These are phyloP conservation scores for Limtongia smithiae DNA, from an alignment of 805 yeast species.

Conservation along the genomic window DNA sequence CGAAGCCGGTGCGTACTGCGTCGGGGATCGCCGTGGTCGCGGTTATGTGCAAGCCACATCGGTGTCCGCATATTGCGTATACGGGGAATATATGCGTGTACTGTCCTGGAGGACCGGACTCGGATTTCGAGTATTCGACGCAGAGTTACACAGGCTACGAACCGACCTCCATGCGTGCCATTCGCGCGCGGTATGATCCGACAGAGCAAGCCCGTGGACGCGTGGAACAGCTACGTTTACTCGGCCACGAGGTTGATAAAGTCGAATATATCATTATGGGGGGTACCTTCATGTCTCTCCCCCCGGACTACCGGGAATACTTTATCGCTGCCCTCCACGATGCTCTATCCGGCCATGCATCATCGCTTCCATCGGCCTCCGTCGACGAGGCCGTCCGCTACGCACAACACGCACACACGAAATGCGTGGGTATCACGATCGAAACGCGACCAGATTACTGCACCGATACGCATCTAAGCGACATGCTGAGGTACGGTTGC, in stretches of 20 bases:
- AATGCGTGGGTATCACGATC: constrained; percentile 97
- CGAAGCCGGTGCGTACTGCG: constrained; percentile 98
- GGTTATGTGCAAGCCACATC: constrained; percentile 98
- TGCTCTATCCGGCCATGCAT: constrained; percentile 87
- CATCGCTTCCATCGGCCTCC: constrained; percentile 25
- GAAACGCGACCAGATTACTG: constrained; percentile 99
- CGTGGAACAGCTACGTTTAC: constrained; percentile 87
- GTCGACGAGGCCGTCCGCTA: constrained; percentile 85
- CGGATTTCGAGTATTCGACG: constrained; percentile 95
- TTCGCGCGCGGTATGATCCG: constrained; percentile 96
- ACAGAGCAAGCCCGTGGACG: constrained; percentile 98
- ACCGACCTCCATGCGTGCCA: constrained; percentile 99
- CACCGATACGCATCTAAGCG: constrained; percentile 90
- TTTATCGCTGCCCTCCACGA: constrained; percentile 89
- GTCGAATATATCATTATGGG: constrained; percentile 99
- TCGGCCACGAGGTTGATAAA: constrained; percentile 95
- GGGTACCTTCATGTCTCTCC: constrained; percentile 96
- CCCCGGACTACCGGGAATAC: constrained; percentile 81
- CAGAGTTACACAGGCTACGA: constrained; percentile 98
- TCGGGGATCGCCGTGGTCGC: constrained; percentile 99
- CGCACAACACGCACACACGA: constrained; percentile 91
- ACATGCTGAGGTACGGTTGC: constrained; percentile 94
- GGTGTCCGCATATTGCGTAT: constrained; percentile 98
- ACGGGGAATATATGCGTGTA: constrained; percentile 97
- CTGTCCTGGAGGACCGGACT: constrained; percentile 99